These are phyloP conservation scores for Aquilaria yunnanensis DNA, from an alignment of 345 rosid genomes.

Conservation along the genomic window DNA sequence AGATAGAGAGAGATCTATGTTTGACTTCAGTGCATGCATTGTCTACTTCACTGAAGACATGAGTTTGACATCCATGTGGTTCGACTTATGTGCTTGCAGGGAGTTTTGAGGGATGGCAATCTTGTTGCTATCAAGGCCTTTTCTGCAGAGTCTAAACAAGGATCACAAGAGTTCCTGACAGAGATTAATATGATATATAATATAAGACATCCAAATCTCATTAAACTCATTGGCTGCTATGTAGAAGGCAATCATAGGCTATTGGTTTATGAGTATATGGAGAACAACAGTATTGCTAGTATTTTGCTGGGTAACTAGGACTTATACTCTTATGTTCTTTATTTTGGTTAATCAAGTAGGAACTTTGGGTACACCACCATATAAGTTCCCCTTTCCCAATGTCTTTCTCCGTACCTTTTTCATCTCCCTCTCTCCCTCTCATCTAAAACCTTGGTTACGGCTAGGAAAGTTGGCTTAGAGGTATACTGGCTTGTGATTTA, in stretches of 20 bases:
- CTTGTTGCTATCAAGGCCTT: constrained; percentile 52
- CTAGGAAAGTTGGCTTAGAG: too few relatives aligned
- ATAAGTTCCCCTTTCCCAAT: too few relatives aligned
- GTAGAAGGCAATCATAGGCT: constrained; percentile 43
- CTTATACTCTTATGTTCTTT: not conserved
- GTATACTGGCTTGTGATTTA: too few relatives aligned
- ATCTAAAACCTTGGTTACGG: too few relatives aligned
- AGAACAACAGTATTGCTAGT: constrained; percentile 65
- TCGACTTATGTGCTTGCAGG: constrained; percentile 31
- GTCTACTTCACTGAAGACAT: not conserved
- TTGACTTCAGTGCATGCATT: not conserved
- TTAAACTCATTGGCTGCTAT: constrained; percentile 63
- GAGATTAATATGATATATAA: constrained; percentile 55
- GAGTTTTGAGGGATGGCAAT: constrained; percentile 49
- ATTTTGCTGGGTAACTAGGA: constrained; percentile 42
- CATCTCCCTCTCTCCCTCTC: too few relatives aligned
- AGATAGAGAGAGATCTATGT: not conserved
- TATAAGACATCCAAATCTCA: constrained; percentile 55
- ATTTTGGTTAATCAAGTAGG: not conserved
- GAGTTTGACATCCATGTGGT: not conserved
- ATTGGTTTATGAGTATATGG: constrained; percentile 58
- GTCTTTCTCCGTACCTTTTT: too few relatives aligned
- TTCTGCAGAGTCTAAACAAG: constrained; percentile 19
- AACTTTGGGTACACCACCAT: too few relatives aligned
- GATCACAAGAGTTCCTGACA: constrained; percentile 41